Evolutionary conservation across 768 basidiomycete species (phyloP), one percentile per base, ranked within the genome.

Genomic region (Chalciporus piperatus): DNA sequence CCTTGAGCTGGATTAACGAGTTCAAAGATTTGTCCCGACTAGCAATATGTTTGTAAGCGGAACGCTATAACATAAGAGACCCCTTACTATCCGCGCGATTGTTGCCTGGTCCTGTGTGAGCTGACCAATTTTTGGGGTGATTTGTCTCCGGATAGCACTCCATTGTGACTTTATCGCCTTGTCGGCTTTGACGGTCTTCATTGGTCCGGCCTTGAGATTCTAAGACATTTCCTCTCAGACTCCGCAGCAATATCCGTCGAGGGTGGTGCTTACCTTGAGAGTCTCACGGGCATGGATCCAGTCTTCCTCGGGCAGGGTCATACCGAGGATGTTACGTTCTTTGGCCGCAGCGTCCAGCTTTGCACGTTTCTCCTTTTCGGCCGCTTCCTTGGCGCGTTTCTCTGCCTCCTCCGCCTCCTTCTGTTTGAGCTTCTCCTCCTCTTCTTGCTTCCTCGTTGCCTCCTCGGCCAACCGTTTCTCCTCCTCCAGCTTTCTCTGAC

Each of bases 51-150:
- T 48, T 19, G 57, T 55, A 47, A 57, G 55, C 51, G n/a, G 32
- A n/a, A 30, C 32, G 19, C 39, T 33, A 59, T 50, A 38, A 56
- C 43, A 47, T 42, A 44, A 43, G 35, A 48, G 41, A 41, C 41
- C 1, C 72, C 85, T 59, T 68, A 89, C 85, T 59, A 92, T 87
- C 22, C 79, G 79, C 33, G 70, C 48, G 48, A 92, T 89, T 11
- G 80, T 75, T 7, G 72, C 61, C 1, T 68, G 52, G 51, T 92
- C 87, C 55, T 88, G 85, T 6, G 90, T 93, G 22, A 96, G 69
- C 65, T 94, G 92, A 8, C 92, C 92, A 42, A 96, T 84, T 68
- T 88, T 92, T 25, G 90, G 89, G 3, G 83, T 91, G 44, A 96
- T 90, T 60, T 84, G 79, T 41, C 93, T 81, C 22, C 92, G 84